phyloP scores from a whole-genome alignment of 2,329 filamentous ascomycete genomes.

The Verticillium zaregamsianum region DNA sequence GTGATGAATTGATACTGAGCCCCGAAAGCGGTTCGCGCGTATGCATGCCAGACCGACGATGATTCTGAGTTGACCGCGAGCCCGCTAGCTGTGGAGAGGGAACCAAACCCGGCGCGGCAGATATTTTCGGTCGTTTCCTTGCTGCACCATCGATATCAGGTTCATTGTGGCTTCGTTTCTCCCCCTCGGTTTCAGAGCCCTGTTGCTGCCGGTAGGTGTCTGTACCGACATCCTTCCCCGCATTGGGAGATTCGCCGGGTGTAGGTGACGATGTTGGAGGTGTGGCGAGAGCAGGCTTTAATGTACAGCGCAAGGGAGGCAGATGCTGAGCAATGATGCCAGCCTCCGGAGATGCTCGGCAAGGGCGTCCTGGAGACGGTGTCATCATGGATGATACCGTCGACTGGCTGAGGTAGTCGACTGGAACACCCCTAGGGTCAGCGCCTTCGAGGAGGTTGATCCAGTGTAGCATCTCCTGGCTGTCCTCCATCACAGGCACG shows the following conservation, averaged over 20 bases:
- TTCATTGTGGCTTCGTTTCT: background rate
- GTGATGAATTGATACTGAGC: background rate
- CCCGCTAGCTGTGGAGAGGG: background rate
- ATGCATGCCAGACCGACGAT: background rate
- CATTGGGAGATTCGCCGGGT: background rate
- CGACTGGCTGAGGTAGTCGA: conserved; percentile 42
- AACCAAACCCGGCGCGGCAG: background rate
- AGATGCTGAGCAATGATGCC: background rate
- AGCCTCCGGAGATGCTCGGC: background rate
- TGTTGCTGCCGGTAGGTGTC: background rate
- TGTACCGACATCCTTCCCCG: background rate
- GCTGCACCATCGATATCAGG: background rate
- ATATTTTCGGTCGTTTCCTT: background rate
- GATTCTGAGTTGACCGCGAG: background rate
- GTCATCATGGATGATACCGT: conserved; percentile 26
- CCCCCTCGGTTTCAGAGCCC: background rate
- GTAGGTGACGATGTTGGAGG: conserved; percentile 9
- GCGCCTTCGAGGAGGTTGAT: conserved; percentile 54
- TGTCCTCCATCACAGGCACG: conserved; percentile 46
- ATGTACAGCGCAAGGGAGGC: background rate
- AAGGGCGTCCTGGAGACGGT: conserved; percentile 5
- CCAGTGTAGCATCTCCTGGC: conserved; percentile 59
- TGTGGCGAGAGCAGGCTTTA: conserved; percentile 4
- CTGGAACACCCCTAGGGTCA: conserved; percentile 38
- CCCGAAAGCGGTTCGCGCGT: background rate